Evolutionary conservation across 2,329 filamentous ascomycete genomes (phyloP), one percentile per base, ranked within the genome.

Genomic region (Colletotrichum zoysiae): DNA sequence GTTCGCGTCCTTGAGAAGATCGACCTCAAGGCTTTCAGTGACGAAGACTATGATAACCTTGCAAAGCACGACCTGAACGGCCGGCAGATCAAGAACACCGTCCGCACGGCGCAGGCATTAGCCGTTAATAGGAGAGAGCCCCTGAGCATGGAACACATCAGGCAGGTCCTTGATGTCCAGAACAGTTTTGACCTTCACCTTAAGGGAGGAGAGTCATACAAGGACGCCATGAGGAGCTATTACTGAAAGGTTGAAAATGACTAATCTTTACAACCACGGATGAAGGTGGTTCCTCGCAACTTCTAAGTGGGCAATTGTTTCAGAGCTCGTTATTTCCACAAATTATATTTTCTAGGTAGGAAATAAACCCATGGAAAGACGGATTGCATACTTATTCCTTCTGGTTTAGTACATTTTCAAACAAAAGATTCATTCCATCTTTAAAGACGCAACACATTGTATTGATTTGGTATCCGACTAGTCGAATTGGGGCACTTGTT

Each of bases 181-280:
- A 91, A 93, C 80, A 92, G 90, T 46, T 97, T 97, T 80, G 93
- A 95, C 74, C 88, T 91, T 40, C 94, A 97, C 79, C 84, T 97
- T 62, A 94, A 92, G 79, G 95, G 94, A 6, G 94, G 94, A 86
- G 88, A 0, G 94, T 94, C 0, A 2, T 97, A 94, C 76, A 85
- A 93, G 75, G 94, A 96, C 78, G 93, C 93, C 0, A 95, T 96
- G 94, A 87, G 92, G 75, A 93, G 91, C 77, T 96, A 96, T 76
- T 91, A 48, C n/a, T 70, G 38, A 67, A 5, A 14, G 14, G 8
- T 23, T 35, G 7, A 35, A 5, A 11, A 7, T n/a, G 7, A 18
- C 9, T 9, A n/a, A 1, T 11, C 26, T 18, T 26, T 3, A 9
- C 30, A n/a, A 7, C 0, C 18, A 3, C 3, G 16, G 11, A n/a